Base-by-base conservation (phyloP, 106 monocot genomes). In the Allium sativum region DNA sequence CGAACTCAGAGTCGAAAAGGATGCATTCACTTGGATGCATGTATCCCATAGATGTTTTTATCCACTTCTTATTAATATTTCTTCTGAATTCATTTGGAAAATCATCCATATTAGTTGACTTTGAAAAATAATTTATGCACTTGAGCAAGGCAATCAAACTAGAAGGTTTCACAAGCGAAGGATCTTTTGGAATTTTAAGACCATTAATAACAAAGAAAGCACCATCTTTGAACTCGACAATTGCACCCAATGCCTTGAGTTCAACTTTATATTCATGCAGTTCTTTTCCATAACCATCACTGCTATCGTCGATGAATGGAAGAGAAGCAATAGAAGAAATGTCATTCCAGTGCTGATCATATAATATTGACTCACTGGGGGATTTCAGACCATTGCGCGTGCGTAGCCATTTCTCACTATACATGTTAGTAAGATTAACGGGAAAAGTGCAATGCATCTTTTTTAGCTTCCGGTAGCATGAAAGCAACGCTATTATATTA, bases 181-280 rank as follows among this genome's bases (percentile, higher is more conserved):
- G 65, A 58, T 78, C 52, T 52, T 18, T 68, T 10, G 83, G 83
- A 53, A 79, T 51, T 19, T 52, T 55, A 48, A 80, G 41, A n/a
- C 80, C 70, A 4, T 21, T 18, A 9, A 76, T 47, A 7, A 84
- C 63, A 58, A 79, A 80, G 10, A 21, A 54, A 10, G 73, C 50
- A 12, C 85, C 85, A 9, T 61, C 19, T 57, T 81, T 45, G 14
- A 66, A 64, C 21, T 62, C 61, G 10, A 66, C 55, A 18, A 40
- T 42, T 1, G 61, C 76, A 17, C 81, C 77, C 31, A 85, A 45
- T 3, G 20, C 53, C 72, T 66, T 81, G 51, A 85, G 67, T 65
- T 75, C 85, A 45, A 69, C 63, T 66, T 72, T 75, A 44, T 78
- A 81, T 4, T 50, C 65, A 64, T 72, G 50, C 6, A 85, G 74